These are phyloP conservation scores for Pelargonium exstipulatum DNA, from an alignment of 441 rosid species.

Conservation along the genomic window DNA sequence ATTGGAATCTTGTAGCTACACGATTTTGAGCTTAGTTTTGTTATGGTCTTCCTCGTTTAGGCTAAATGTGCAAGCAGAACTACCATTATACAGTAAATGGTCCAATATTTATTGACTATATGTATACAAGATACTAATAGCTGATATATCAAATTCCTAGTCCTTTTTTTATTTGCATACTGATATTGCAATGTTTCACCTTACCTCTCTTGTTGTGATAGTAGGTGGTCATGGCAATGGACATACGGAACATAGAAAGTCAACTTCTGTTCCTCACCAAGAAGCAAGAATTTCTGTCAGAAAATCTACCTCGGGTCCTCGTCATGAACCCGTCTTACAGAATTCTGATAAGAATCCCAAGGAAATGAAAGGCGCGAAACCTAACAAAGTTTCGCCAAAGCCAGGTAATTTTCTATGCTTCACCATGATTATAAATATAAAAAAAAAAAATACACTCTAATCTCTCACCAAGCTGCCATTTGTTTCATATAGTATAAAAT, in stretches of 20 bases:
- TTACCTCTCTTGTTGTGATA: not conserved
- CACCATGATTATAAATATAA: no score
- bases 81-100: not conserved
- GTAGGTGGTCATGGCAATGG: conserved; percentile 21
- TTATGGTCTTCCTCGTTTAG: not conserved
- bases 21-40: not conserved
- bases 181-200: not conserved
- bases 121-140: not conserved
- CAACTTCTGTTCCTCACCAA: conserved; percentile 3
- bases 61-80: not conserved
- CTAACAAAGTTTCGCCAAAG: conserved; percentile 26
- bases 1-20: not conserved
- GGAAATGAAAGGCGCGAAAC: conserved; percentile 22
- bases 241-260: conserved; percentile 20
- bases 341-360: conserved; percentile 23
- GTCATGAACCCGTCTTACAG: conserved; percentile 17
- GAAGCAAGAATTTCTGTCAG: conserved; percentile 22
- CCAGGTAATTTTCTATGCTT: conserved; percentile 26
- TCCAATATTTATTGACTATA: not conserved
- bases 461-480: no score
- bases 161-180: not conserved
- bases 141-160: not conserved
- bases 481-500: not conserved
- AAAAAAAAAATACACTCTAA: no score
- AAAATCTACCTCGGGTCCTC: conserved; percentile 30